These are phyloP conservation scores for Pythium grandisporangium DNA, from an alignment of 352 stramenopile genomes.

Conservation along the genomic window DNA sequence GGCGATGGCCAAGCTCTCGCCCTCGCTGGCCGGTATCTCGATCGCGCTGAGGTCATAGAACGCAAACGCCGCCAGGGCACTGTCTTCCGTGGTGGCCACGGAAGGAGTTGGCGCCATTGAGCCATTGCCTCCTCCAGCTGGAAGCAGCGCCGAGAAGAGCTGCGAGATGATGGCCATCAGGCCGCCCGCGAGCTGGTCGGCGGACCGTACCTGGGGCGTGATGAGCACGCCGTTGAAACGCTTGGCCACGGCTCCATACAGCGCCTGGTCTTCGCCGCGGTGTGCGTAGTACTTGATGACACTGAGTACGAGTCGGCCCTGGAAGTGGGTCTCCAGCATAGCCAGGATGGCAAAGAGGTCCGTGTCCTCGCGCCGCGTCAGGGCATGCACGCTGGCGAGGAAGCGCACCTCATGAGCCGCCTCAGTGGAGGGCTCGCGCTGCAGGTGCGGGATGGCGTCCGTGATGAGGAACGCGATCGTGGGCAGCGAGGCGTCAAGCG, in stretches of 20 bases:
- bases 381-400: conserved; percentile 32
- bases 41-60: conserved; percentile 44
- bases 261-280: conserved; percentile 30
- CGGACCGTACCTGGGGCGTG: conserved; percentile 24
- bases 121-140: too few species aligned
- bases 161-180: conserved; percentile 46
- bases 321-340: conserved; percentile 37
- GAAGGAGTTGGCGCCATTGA: background rate
- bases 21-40: conserved; percentile 16
- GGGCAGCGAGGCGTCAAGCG: conserved; percentile 32
- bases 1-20: conserved; percentile 17
- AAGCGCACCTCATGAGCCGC: conserved; percentile 26
- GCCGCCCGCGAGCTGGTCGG: conserved; percentile 22
- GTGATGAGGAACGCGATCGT: conserved; percentile 67
- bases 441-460: conserved; percentile 41
- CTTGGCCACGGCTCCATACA: conserved; percentile 50
- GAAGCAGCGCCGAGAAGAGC: conserved; percentile 35
- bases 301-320: conserved; percentile 41
- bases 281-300: conserved; percentile 59
- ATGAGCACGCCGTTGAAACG: conserved; percentile 53
- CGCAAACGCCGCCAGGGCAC: conserved; percentile 27
- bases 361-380: conserved; percentile 33
- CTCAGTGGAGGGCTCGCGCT: conserved; percentile 20
- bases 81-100: conserved; percentile 4
- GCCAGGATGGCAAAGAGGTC: conserved; percentile 47